Percentiles rank a stretch among this genome's conserved stretches.
Conservation (phyloP, 78 protist genomes). For the Cyanophora paradoxa region DNA sequence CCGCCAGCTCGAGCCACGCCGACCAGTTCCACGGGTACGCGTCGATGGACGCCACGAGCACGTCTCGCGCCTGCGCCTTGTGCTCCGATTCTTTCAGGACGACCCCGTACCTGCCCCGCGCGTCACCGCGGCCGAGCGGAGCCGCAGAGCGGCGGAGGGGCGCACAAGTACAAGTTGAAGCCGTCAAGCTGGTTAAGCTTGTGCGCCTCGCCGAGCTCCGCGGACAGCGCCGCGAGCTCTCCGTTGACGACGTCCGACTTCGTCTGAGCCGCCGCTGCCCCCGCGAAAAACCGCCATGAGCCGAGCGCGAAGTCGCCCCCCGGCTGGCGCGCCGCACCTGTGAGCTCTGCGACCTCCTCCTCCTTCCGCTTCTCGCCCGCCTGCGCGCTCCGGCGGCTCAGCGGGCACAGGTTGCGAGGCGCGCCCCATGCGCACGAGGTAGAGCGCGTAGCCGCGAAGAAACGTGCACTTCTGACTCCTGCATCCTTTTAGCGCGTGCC, state of each 20-base stretch:
- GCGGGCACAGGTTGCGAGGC: neutral
- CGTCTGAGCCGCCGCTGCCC: neutral
- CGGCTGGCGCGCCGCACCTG: neutral
- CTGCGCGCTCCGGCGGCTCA: neutral
- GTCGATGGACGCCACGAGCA: neutral
- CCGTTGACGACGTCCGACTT: neutral
- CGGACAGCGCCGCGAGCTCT: neutral
- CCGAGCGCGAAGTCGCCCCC: no score
- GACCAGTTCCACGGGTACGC: constrained; percentile 12
- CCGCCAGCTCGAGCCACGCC: constrained; percentile 32
- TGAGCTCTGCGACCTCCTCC: neutral
- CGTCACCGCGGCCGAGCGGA: no score
- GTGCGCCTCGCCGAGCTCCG: neutral
- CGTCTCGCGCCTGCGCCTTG: neutral
- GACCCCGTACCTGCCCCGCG: constrained; percentile 13
- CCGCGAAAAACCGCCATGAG: no score
- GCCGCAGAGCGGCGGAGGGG: no score
- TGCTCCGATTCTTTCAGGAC: constrained; percentile 8
- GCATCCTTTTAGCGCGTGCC: neutral
- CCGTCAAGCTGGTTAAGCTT: constrained; percentile 11
- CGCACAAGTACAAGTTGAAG: constrained; percentile 15
- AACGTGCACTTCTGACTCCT: neutral
- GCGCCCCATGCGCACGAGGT: neutral
- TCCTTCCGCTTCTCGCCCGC: constrained; percentile 30
- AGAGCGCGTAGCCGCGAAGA: neutral